These are phyloP conservation scores for Nannochloris sp. DNA, from an alignment of 139 green algal genomes.

Conservation along the genomic window DNA sequence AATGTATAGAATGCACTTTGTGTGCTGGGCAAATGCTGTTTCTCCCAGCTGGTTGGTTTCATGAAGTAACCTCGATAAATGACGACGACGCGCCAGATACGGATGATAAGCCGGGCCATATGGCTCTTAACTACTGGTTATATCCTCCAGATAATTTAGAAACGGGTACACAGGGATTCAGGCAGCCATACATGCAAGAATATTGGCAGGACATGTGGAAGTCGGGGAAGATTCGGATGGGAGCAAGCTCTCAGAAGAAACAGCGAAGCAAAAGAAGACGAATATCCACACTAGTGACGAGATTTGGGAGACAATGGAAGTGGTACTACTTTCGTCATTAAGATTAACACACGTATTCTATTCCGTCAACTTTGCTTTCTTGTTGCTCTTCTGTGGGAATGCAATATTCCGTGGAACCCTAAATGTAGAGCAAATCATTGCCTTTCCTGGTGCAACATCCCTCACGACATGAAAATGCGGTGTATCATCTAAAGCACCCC, in stretches of 20 bases:
- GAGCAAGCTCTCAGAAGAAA: background rate
- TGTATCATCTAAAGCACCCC: slow-evolving; percentile 40
- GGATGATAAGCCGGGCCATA: slow-evolving; percentile 31
- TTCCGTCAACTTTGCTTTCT: background rate
- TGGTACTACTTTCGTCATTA: slow-evolving; percentile 12
- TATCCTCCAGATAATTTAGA: slow-evolving; percentile 74
- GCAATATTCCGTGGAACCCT: slow-evolving; percentile 41
- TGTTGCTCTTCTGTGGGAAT: slow-evolving; percentile 5
- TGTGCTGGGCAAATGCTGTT: slow-evolving; percentile 63
- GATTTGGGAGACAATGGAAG: slow-evolving; percentile 17
- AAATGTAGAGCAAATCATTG: slow-evolving; percentile 88
- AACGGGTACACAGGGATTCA: slow-evolving; percentile 4
- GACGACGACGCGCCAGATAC: background rate
- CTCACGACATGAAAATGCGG: slow-evolving; percentile 57
- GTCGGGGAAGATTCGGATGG: slow-evolving; percentile 6
- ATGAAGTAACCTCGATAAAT: slow-evolving; percentile 60
- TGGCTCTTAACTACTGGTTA: slow-evolving; percentile 85
- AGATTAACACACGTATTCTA: background rate
- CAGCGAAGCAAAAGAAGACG: background rate
- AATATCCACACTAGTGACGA: background rate
- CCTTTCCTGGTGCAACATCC: slow-evolving; percentile 87
- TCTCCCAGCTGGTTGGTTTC: slow-evolving; percentile 78
- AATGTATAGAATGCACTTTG: slow-evolving; percentile 33
- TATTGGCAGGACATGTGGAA: slow-evolving; percentile 45
- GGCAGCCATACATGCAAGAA: slow-evolving; percentile 24